phyloP scores from a whole-genome alignment of 78 protist genomes.

The Polysphondylium violaceum region DNA sequence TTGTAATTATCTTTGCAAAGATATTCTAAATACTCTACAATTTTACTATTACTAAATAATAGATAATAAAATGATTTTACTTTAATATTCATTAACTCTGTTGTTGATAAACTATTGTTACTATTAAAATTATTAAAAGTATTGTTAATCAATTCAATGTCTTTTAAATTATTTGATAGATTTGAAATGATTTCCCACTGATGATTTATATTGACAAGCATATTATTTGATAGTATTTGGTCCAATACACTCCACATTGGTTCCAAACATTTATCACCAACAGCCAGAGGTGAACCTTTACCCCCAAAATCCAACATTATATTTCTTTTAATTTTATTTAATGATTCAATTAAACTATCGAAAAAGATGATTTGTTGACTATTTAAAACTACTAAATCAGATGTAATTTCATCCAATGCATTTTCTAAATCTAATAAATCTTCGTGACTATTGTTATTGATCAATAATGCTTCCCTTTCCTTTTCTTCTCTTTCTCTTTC shows the following conservation, averaged over 20 bases:
- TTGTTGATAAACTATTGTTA: neutral
- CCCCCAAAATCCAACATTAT: slow-evolving; percentile 48
- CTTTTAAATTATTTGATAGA: neutral
- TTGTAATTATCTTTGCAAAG: neutral
- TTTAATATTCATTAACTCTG: neutral
- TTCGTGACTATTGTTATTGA: too few relatives aligned
- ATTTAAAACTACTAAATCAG: too few relatives aligned
- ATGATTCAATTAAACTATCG: slow-evolving; percentile 15
- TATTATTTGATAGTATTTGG: slow-evolving; percentile 13
- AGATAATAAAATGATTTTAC: neutral
- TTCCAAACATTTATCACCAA: slow-evolving; percentile 19
- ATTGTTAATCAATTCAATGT: too few relatives aligned
- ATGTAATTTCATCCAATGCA: slow-evolving; percentile 6
- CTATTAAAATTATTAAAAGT: neutral
- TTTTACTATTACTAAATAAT: neutral
- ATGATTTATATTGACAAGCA: neutral
- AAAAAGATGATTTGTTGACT: too few relatives aligned
- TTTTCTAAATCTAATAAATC: slow-evolving; percentile 5
- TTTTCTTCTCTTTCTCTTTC: too few relatives aligned
- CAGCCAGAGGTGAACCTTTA: slow-evolving; percentile 48
- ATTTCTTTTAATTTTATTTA: slow-evolving; percentile 4
- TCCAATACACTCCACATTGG: slow-evolving; percentile 29
- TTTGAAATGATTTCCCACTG: neutral
- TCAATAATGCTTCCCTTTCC: too few relatives aligned
- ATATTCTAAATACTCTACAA: neutral